Conservation (phyloP, 1,284 basidiomycete genomes). For the Erythrobasidium hasegawianum region DNA sequence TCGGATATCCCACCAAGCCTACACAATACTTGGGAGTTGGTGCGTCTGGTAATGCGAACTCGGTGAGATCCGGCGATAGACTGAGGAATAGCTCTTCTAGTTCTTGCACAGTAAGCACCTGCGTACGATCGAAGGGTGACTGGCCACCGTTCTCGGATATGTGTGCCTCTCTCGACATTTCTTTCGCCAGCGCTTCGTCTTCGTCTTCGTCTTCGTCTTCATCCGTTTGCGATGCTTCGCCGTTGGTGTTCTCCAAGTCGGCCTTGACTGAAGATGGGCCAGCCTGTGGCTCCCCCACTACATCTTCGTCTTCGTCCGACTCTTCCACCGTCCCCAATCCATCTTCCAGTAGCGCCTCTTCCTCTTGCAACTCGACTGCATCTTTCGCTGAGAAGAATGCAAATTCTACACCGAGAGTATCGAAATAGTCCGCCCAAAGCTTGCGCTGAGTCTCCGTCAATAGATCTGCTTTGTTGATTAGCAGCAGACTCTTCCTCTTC, state of each 20-base stretch:
- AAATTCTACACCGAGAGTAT: conserved; percentile 70
- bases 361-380: conserved; percentile 71
- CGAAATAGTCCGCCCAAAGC: conserved; percentile 92
- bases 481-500: conserved; percentile 67
- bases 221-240: conserved; percentile 13
- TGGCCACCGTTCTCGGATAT: background rate
- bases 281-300: conserved; percentile 35
- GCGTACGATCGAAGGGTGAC: conserved; percentile 61
- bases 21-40: conserved; percentile 63
- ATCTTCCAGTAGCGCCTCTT: conserved; percentile 61
- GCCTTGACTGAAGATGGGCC: conserved; percentile 7
- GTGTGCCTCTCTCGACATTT: conserved; percentile 21
- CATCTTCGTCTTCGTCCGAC: conserved; percentile 41
- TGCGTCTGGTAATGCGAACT: conserved; percentile 8
- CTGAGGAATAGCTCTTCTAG: conserved; percentile 79
- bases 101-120: conserved; percentile 80
- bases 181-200: conserved; percentile 45
- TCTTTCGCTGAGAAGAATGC: conserved; percentile 96
- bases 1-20: conserved; percentile 61
- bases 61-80: conserved; percentile 68
- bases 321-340: conserved; percentile 38
- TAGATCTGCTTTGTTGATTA: conserved; percentile 96
- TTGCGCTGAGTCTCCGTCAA: conserved; percentile 82
- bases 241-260: background rate
- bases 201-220: conserved; percentile 32